Base-by-base conservation (phyloP, 2,329 filamentous ascomycete species). In the Aspergillus sp. region DNA sequence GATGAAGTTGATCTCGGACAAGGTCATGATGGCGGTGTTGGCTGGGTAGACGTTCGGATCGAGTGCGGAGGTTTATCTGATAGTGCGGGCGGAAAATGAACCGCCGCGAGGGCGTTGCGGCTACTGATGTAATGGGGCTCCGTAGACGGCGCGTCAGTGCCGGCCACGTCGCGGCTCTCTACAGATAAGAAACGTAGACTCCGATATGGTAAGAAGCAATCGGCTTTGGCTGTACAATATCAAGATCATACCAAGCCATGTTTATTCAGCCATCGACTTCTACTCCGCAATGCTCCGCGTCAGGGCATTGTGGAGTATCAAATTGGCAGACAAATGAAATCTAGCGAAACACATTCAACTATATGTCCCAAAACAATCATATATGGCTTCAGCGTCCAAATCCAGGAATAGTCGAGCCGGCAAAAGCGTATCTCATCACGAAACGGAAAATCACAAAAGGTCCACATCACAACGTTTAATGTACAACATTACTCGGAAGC, bases 1-100 rank as follows among this genome's bases (percentile, higher is more conserved):
- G 69, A 99, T 96, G 78, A 99, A 99, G 75, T 95, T 92, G 60
- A 99, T 68, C 58, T 79, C 74, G 60, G 78, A 76, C 41, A 75
- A 71, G 45, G 75, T 70, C 76, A 81, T 81, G 45, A 40, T 50
- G n/a, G 14, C 25, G 14, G 7, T 29, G 10, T n/a, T 17, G 19
- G 14, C 25, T 17, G 16, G 11, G 11, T 19, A 17, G 14, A 11
- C 14, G 21, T n/a, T 9, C 23, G 10, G 20, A n/a, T n/a, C 10
- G 11, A 44, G 19, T 13, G 41, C 14, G n/a, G 20, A 44, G 16
- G 41, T 21, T 25, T 6, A 25, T 25, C 23, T 29, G 25, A 29
- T 29, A 29, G 25, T 29, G 25, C 11, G 25, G 25, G 11, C 25
- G 25, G 25, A 29, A 29, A 29, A 10, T 10, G n/a, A 29, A 29